Evolutionary conservation across 2,329 filamentous ascomycete species (phyloP), one percentile per base, ranked within the genome.

Genomic region (Cladosporium sp.): DNA sequence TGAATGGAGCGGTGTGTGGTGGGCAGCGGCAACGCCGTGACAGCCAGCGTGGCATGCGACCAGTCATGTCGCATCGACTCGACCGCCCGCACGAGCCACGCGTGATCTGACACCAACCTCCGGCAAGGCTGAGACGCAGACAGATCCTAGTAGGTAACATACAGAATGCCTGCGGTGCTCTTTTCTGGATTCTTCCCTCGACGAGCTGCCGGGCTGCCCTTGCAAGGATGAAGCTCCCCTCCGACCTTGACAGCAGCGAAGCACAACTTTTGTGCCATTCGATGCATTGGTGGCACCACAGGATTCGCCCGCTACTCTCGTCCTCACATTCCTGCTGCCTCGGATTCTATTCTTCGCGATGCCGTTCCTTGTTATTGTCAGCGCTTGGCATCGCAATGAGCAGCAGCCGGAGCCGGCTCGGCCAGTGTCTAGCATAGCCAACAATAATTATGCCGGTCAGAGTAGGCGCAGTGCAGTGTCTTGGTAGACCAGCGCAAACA

Each of bases 161-260:
- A 25, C 43, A 48, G n/a, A 63, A 63, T 56, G 49, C 49, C 59
- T 63, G 59, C 59, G 49, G 59, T 63, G 59, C 59, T 63, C 59
- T 18, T 56, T 63, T 63, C 59, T 56, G 54, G 59, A 63, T 43
- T 58, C 13, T 58, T 58, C 56, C 34, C 56, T 39, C 21, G 18
- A 16, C 21, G 28, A 53, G 49, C 28, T 53, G 49, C 49, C 49
- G 49, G 28, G 49, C 25, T 28, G 49, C 49, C 49, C 49, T 53
- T 53, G 57, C 39, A 59, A 59, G 57, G 36, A 48, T 48, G 25
- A 18, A 16, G 57, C 36, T 25, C 18, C 18, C 28, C 57, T 43
- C 25, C 39, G 21, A 6, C 43, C 26, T 51, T 49, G 43, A 60
- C 58, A 60, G 58, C 58, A 34, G 26, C 28, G 57, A 48, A 48